Conservation (phyloP, 139 green algal genomes). For the Chlamydomonas urium region DNA sequence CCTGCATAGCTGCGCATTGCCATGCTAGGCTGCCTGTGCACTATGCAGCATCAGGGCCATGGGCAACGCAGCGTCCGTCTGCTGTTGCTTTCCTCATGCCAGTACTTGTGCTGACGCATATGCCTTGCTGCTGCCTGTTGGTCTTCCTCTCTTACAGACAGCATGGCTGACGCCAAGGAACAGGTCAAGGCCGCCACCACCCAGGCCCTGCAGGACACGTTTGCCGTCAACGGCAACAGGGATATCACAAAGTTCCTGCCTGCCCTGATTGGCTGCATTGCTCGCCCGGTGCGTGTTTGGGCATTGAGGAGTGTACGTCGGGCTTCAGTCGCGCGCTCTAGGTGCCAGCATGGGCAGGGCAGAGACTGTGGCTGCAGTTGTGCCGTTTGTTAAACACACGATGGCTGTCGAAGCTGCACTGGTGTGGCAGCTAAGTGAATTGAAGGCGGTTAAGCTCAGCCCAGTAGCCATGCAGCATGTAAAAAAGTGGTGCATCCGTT, state of each 20-base stretch:
- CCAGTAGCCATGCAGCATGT: neutral
- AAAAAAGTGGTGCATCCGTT: neutral
- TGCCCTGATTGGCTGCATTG: conserved; percentile 74
- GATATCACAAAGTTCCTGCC: conserved; percentile 87
- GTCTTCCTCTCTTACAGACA: too few species aligned
- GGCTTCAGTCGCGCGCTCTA: neutral
- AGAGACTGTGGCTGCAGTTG: neutral
- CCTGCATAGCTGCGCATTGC: too few species aligned
- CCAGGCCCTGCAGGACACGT: conserved; percentile 37
- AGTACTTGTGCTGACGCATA: neutral
- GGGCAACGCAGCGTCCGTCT: neutral
- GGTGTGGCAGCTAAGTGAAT: neutral
- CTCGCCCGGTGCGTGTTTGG: conserved; percentile 57
- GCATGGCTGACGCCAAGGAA: neutral
- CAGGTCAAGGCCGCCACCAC: conserved; percentile 55
- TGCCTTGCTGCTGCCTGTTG: neutral
- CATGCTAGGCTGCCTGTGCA: too few species aligned
- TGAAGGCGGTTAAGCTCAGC: neutral
- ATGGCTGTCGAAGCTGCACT: too few species aligned
- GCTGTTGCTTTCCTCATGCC: neutral
- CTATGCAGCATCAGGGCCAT: neutral
- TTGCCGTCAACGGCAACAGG: conserved; percentile 72
- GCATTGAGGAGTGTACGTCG: conserved; percentile 25
- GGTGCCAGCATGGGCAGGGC: neutral
- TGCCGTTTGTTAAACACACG: too few species aligned